phyloP scores from a whole-genome alignment of 2,329 filamentous ascomycete species.

The Penicillium oxalicum region DNA sequence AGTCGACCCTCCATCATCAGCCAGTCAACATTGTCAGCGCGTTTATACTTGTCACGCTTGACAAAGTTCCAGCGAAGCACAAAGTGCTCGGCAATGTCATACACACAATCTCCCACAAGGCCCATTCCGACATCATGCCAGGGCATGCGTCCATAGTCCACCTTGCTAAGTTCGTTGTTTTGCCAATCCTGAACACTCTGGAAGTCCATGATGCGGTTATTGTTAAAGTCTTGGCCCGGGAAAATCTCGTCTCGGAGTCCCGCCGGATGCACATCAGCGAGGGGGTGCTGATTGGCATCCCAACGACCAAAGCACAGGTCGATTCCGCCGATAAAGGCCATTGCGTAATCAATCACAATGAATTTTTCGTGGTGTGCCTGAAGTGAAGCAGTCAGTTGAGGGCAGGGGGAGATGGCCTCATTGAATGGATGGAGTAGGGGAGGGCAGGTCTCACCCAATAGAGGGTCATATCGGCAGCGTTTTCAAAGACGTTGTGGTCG shows the following conservation, averaged over 20 bases:
- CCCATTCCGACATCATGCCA: slow-evolving; percentile 97
- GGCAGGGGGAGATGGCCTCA: neutral
- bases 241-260: slow-evolving; percentile 78
- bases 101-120: slow-evolving; percentile 79
- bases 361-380: slow-evolving; percentile 94
- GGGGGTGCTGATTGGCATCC: slow-evolving; percentile 78
- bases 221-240: slow-evolving; percentile 97
- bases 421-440: neutral
- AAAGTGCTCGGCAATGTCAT: slow-evolving; percentile 94
- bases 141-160: slow-evolving; percentile 89
- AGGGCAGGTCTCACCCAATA: slow-evolving; percentile 58
- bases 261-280: slow-evolving; percentile 81
- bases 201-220: slow-evolving; percentile 95
- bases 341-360: slow-evolving; percentile 82
- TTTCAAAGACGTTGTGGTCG: slow-evolving; percentile 91
- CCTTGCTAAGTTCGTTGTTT: slow-evolving; percentile 84
- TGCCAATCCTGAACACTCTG: slow-evolving; percentile 88
- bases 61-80: slow-evolving; percentile 92
- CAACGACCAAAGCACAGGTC: slow-evolving; percentile 95
- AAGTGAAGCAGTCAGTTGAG: slow-evolving; percentile 4
- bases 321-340: slow-evolving; percentile 89
- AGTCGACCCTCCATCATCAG: slow-evolving; percentile 69
- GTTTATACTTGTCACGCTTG: slow-evolving; percentile 97
- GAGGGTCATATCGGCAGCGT: slow-evolving; percentile 90
- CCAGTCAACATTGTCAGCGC: slow-evolving; percentile 78